Evolutionary conservation across 345 rosid genomes (phyloP), one percentile per base, ranked within the genome.

Genomic region (Syzygium aromaticum): DNA sequence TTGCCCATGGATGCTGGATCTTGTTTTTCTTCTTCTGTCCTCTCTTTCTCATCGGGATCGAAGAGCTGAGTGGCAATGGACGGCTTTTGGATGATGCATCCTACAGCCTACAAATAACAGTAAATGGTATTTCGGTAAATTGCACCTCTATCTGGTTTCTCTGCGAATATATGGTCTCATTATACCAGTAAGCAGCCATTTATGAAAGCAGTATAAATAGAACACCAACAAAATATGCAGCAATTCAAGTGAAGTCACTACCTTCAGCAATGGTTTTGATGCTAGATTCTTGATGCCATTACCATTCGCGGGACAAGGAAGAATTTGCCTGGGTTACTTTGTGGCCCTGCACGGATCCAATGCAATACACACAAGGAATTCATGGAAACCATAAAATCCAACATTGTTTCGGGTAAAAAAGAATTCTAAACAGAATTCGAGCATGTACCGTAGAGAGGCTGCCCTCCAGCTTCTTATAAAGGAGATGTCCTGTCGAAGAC

Each of bases 391-490:
- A 1, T 2, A 30, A 64, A 7, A 67, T 33, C 23, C 78, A 30
- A 30, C 43, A 7, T 7, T 30, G 43, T 64, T 64, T 30, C 1
- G 23, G 1, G 3, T 0, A 9, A 9, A 30, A 28, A 67, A 0
- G 12, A 67, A 16, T 67, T 30, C 0, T 30, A 1, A 2, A 17
- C 23, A 17, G 46, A 17, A 30, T 16, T 19, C 0, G 13, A 30
- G 78, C 12, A 1, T 3, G 22, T 15, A 64, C 40, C 40, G 7
- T 8, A 30, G 12, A 8, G 46, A 17, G 23, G 78, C 0, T 0
- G 23, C 46, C 0, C 1, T 4, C 13, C 23, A 2, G 46, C 0
- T 8, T 30, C 46, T 8, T 0, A 11, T 1, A 8, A 0, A 57
- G 40, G 77, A 30, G 78, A 30, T 15, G 23, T 30, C 78, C 3